Evolutionary conservation across 768 basidiomycete genomes (phyloP), one percentile per base, ranked within the genome.

Genomic region (Sarcodon aspratus): DNA sequence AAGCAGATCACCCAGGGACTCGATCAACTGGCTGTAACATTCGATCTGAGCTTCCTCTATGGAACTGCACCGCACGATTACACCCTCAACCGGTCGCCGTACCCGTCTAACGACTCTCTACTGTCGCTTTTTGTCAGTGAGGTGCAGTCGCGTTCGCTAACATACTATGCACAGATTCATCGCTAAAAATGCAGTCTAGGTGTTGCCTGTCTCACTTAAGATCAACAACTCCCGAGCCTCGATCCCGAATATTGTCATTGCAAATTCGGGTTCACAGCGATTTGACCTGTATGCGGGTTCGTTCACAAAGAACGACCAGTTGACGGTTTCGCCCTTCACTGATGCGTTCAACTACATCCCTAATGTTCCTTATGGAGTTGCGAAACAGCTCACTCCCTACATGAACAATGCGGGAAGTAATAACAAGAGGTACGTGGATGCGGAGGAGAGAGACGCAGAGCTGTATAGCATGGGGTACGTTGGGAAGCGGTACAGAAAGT

Each of bases 231-330:
- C 76, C 2, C 76, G 83, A 21, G 71, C 75, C 5, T 61, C 60
- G 2, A 73, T 76, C 44, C 79, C 84, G 33, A 79, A 73, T 54
- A 66, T 86, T 54, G 75, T 84, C 60, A 75, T 88, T 50, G 65
- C 69, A 47, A 80, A 84, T 63, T 74, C 82, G 1, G 82, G 75
- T 9, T 75, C 70, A 9, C 69, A 79, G 56, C 78, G 85, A 45
- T 87, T 79, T 63, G 74, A 84, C 55, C 61, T 89, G 46, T 80
- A 78, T 57, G 55, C 70, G 1, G 88, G 88, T 1, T 57, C 77
- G 2, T 91, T 92, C 66, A 83, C 82, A 32, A 79, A 79, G 61
- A 85, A 90, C 60, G 87, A 92, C 61, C 81, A 88, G 55, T 72
- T 90, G 42, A 85, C 85, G 0, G 75, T 76, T 1, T 79, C 76